Evolutionary conservation across 768 basidiomycete genomes (phyloP), one percentile per base, ranked within the genome.

Genomic region (Pisolithus orientalis): DNA sequence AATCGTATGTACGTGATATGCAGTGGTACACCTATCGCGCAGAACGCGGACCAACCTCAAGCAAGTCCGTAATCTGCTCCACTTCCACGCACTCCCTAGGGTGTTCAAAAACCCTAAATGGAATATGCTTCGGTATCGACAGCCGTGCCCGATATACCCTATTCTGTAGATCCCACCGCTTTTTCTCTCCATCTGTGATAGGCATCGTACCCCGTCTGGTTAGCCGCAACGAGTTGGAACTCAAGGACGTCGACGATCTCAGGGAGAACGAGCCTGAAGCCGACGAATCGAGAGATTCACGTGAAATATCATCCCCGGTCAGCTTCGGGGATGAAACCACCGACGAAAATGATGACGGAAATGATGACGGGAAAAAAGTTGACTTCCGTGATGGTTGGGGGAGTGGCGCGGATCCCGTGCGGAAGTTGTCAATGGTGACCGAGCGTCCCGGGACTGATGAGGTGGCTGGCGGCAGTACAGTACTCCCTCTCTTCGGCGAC

Each of bases 41-140:
- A 14, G 11, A 13, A 5, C 34, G 34, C 13, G 34, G 11, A 34
- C 34, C 34, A 34, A 34, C 11, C 34, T 34, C 28, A 25, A 62
- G 31, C 37, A 34, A 53, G 16, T 44, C 60, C 47, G 81, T 60
- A 52, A 80, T 70, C 44, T 73, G 68, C 37, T 68, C 68, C 24
- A 75, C 78, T 66, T 91, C 89, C 14, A 77, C 72, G 62, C 88
- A 90, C 59, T 92, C 87, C 56, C 59, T 69, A 9, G 90, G 84
- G 39, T 80, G 66, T 58, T 80, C 76, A 63, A 92, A 92, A 27
- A 90, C 64, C 49, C 87, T 75, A 61, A 91, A 65, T 17, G 71
- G 66, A 9, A 89, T 72, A 56, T 79, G 70, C 29, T 65, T 58
- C 5, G 86, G 84, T 60, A 88, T 78, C 62, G 75, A 67, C 56